Base-by-base conservation (phyloP, 257 asterid genomes). In the Ilex aquifolium region DNA sequence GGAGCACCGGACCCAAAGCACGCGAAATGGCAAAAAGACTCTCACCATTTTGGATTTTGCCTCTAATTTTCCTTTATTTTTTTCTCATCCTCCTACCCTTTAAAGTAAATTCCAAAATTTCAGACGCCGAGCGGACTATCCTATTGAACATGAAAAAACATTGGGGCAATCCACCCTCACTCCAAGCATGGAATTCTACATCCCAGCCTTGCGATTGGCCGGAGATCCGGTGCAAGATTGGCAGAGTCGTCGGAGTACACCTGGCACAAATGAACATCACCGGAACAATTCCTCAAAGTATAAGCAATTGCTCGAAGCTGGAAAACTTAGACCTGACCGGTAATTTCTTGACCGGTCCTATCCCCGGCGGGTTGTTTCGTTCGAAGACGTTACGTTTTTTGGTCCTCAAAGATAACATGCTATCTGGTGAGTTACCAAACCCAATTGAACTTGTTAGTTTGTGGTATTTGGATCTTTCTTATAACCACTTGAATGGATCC, bases 91-190 rank as follows among this genome's bases (percentile, higher is more conserved):
- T 61, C 39, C 50, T 73, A 2, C 73, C 76, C 52, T 42, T 50
- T 58, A 59, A 21, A 32, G 72, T 55, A 64, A 74, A 66, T 44
- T 76, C 86, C 44, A 80, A 72, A 27, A 16, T 30, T 29, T 7
- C 69, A 0, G 46, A 58, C 7, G 4, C 56, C 4, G 85, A 82
- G 9, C 65, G 50, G 31, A 14, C 62, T 13, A 6, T 70, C 21
- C 69, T 85, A 7, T 63, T 85, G 52, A 62, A 72, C 57, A 61
- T 82, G 31, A 80, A 82, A 57, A 64, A 74, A 7, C 74, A 74
- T 4, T 85, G 87, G 88, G 72, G 66, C 7, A 65, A 69, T 69
- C 77, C 87, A 13, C 29, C 62, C 1, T 60, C 77, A 1, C 77
- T 82, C 9, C 27, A 31, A 1, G 32, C 60, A 6, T 85, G 93